Evolutionary conservation across 2,329 filamentous ascomycete genomes (phyloP).

Genomic region (Clonostachys solani): DNA sequence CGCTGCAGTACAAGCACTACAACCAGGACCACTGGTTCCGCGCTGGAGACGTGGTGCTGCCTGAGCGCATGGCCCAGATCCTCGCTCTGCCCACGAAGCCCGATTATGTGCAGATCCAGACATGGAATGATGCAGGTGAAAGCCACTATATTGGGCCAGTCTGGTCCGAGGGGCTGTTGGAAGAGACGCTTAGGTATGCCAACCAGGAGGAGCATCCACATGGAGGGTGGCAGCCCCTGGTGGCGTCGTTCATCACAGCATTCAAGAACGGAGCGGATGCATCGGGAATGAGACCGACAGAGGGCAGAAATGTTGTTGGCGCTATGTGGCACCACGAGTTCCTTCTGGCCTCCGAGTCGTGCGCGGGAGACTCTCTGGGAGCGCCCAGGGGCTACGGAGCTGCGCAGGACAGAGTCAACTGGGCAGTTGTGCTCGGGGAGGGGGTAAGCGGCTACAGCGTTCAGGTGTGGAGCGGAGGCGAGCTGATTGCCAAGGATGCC

Average conservation of each 20-base stretch:
- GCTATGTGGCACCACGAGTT: slow-evolving; percentile 8
- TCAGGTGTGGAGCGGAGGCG: no score
- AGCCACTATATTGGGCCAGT: slow-evolving; percentile 11
- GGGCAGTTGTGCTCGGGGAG: no score
- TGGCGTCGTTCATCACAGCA: slow-evolving; percentile 7
- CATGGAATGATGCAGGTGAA: slow-evolving; percentile 12
- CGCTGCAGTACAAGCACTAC: slow-evolving; percentile 8
- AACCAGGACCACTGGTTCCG: slow-evolving; percentile 6
- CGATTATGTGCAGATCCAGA: slow-evolving; percentile 4
- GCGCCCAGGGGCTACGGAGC: no score
- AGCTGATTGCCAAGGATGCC: no score
- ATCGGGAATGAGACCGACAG: slow-evolving; percentile 2
- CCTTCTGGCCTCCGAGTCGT: not conserved
- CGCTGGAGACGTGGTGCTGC: slow-evolving; percentile 6
- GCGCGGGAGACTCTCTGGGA: no score
- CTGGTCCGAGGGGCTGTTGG: slow-evolving; percentile 3
- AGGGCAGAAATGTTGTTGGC: slow-evolving; percentile 1
- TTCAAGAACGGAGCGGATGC: slow-evolving; percentile 5
- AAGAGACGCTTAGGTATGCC: slow-evolving; percentile 5
- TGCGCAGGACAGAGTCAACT: no score
- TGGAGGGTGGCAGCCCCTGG: slow-evolving; percentile 7
- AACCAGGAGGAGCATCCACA: slow-evolving; percentile 5
- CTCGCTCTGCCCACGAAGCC: slow-evolving; percentile 1
- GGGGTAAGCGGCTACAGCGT: no score
- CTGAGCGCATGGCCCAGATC: slow-evolving; percentile 6